phyloP scores from a whole-genome alignment of 1,139 yeast genomes.

The Komagataea norvegica region DNA sequence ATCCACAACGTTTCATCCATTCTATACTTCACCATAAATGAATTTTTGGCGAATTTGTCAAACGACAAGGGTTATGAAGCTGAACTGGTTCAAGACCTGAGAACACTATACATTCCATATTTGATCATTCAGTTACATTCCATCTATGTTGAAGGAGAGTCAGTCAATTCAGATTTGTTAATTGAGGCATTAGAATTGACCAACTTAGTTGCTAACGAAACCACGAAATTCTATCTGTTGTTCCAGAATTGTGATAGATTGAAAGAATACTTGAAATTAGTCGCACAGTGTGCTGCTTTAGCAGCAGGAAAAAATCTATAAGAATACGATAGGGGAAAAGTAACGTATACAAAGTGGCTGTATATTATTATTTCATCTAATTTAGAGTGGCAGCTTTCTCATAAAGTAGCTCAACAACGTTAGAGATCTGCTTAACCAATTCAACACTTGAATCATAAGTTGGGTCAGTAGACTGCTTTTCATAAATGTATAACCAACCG shows the following conservation, averaged over 20 bases:
- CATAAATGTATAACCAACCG: constrained; percentile 93
- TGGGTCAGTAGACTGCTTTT: constrained; percentile 83
- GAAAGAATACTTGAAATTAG: constrained; percentile 52
- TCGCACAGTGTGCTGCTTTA: constrained; percentile 39
- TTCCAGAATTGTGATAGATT: constrained; percentile 59
- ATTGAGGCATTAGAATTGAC: constrained; percentile 56
- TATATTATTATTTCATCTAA: constrained; percentile 25
- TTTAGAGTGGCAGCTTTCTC: constrained; percentile 86
- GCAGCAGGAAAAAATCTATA: constrained; percentile 23
- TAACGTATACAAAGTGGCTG: too few relatives aligned
- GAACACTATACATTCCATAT: constrained; percentile 71
- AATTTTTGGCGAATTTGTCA: constrained; percentile 28
- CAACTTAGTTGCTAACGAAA: constrained; percentile 48
- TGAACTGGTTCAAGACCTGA: constrained; percentile 33
- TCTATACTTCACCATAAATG: constrained; percentile 22
- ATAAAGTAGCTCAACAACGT: constrained; percentile 84
- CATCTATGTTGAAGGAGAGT: constrained; percentile 43
- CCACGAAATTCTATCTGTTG: constrained; percentile 44
- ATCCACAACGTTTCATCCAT: constrained; percentile 14
- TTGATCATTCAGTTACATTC: constrained; percentile 59
- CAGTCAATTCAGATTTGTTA: constrained; percentile 35
- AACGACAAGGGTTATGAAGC: constrained; percentile 20
- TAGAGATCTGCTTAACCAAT: constrained; percentile 80
- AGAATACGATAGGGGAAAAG: too few relatives aligned
- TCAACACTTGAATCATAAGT: constrained; percentile 87